Base-by-base conservation (phyloP, 768 basidiomycete species). In the Mycena sanguinolenta region DNA sequence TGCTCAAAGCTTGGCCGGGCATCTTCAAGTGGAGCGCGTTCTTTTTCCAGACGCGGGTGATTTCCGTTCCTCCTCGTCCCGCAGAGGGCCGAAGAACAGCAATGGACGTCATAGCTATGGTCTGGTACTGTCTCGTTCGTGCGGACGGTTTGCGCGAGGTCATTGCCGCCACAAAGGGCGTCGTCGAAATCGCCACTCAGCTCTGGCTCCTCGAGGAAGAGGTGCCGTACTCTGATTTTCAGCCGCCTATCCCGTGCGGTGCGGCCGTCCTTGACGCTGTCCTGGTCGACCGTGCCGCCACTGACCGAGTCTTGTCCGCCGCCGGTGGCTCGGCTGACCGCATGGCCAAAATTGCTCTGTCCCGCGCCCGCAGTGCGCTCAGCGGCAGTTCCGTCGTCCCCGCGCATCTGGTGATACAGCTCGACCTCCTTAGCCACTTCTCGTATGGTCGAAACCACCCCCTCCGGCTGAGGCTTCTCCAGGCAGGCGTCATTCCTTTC, bases 11-110 rank as follows among this genome's bases (percentile, higher is more conserved):
- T 5, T 84, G 82, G 82, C 79, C 78, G 1, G 80, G 78, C 12
- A 73, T 82, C 19, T 82, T 77, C 75, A 80, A 81, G 67, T 83
- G 83, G 82, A 79, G 80, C 58, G 74, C 73, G 1, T 83, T 76
- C 72, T 76, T 84, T 50, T 79, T 76, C 74, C 70, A 75, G 13
- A 67, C 73, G 6, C 76, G 79, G 34, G 71, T 67, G 28, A 55
- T 17, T 17, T 80, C 44, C 69, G 77, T 32, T 60, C 70, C 34
- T 55, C 59, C 28, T 63, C 70, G 28, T 62, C 69, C n/a, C 53
- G 70, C 17, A 64, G 58, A 73, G 38, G 65, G 67, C 9, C 63
- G 76, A 28, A 73, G 76, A 38, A 50, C 64, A 28, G 64, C 79
- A 12, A 65, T 82, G 57, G 82, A 82, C 58, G 58, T 81, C 23